A percentile compares a stretch with the other conserved stretches of the same genome.
phyloP scores from a whole-genome alignment of 768 basidiomycete species.

The Trametes cingulata region DNA sequence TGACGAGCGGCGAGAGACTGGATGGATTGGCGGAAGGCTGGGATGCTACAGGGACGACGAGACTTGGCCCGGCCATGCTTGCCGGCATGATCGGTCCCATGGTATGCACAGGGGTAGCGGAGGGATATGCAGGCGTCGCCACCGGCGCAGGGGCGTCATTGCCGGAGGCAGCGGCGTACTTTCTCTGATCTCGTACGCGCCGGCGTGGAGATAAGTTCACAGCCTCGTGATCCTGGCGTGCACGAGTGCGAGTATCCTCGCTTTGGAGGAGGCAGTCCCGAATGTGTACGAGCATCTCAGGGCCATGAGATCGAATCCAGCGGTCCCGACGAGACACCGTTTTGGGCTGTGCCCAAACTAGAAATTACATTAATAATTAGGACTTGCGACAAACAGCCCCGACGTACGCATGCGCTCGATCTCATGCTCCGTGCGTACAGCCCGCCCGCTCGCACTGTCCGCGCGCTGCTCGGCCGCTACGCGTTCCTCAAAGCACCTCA shows the following conservation, averaged over 20 bases:
- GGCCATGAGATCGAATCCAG: background rate
- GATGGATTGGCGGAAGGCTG: background rate
- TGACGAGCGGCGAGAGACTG: background rate
- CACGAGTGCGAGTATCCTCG: background rate
- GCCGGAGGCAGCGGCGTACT: too few relatives aligned
- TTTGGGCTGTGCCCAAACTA: background rate
- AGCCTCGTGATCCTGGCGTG: background rate
- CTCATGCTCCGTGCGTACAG: background rate
- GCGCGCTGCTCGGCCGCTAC: background rate
- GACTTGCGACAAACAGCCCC: background rate
- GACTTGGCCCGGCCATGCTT: background rate
- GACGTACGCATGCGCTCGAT: background rate
- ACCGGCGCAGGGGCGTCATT: too few relatives aligned
- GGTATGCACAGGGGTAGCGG: too few relatives aligned
- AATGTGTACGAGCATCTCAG: background rate
- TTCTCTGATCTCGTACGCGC: background rate
- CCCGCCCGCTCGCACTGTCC: background rate
- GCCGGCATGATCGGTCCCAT: background rate
- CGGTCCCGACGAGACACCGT: background rate
- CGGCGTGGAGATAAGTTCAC: background rate
- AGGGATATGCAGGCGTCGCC: too few relatives aligned
- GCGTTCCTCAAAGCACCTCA: background rate
- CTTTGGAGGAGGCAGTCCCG: background rate
- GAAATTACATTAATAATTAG: background rate
- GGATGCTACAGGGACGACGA: background rate